Conservation (phyloP, 371 early-diverging fungal genomes). For the Vairimorpha necatrix region DNA sequence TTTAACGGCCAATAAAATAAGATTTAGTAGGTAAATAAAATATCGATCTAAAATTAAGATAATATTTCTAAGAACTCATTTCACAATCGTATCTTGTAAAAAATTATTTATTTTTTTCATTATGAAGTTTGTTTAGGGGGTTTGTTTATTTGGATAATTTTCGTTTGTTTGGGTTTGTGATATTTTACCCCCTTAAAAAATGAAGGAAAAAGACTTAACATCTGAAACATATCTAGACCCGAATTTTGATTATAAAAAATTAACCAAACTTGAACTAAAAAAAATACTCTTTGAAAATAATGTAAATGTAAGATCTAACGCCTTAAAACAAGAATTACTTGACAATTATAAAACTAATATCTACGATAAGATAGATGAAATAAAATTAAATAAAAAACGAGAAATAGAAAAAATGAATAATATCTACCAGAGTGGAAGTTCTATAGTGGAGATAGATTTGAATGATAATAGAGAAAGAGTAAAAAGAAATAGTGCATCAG, state of each 20-base stretch:
- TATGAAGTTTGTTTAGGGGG: too few species aligned
- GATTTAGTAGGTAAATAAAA: too few species aligned
- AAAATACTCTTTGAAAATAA: constrained; percentile 54
- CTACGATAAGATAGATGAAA: constrained; percentile 43
- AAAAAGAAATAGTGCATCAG: not conserved
- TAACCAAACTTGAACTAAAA: constrained; percentile 55
- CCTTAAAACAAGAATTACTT: constrained; percentile 41
- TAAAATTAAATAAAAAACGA: constrained; percentile 13
- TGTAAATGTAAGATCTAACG: constrained; percentile 38
- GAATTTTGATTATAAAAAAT: constrained; percentile 56
- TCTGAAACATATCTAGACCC: constrained; percentile 46
- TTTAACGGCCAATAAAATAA: too few species aligned
- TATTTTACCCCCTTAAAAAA: not conserved
- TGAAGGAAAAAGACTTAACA: not conserved
- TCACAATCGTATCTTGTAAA: too few species aligned
- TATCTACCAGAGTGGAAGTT: constrained; percentile 35
- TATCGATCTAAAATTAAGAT: too few species aligned
- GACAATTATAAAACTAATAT: constrained; percentile 49
- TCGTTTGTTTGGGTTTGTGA: too few species aligned
- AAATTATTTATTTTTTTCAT: too few species aligned
- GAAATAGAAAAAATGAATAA: constrained; percentile 44
- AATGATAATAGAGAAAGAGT: not conserved
- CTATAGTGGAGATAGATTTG: not conserved
- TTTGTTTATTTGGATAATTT: too few species aligned
- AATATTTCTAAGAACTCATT: too few species aligned